A percentile compares a stretch with the other conserved stretches of the same genome.
Evolutionary conservation across 78 protist genomes (phyloP).

Genomic region (Planoprotostelium fungivorum): DNA sequence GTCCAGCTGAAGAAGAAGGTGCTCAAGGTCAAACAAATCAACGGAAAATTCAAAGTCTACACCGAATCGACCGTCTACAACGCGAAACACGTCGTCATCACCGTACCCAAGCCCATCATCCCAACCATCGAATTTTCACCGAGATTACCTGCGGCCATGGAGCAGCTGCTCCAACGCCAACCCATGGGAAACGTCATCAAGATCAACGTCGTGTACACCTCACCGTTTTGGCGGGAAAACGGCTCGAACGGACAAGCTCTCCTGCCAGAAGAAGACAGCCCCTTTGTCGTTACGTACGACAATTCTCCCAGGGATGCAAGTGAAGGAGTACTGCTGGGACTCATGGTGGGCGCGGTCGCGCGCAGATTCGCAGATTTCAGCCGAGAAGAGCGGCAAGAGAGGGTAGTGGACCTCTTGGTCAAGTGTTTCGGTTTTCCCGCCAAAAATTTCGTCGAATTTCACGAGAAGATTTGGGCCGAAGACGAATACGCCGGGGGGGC

Average conservation of each 20-base stretch:
- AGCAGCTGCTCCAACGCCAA: slow-evolving; percentile 43
- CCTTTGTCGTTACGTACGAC: slow-evolving; percentile 52
- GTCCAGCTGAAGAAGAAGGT: background rate
- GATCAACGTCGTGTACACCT: slow-evolving; percentile 44
- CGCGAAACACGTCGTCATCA: slow-evolving; percentile 25
- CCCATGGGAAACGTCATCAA: slow-evolving; percentile 64
- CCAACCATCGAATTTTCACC: slow-evolving; percentile 49
- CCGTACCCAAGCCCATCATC: slow-evolving; percentile 49
- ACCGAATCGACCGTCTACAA: slow-evolving; percentile 16
- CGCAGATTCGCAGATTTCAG: slow-evolving; percentile 27
- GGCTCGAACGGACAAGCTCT: slow-evolving; percentile 55
- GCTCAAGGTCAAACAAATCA: slow-evolving; percentile 18
- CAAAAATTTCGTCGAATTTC: slow-evolving; percentile 13
- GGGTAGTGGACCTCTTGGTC: slow-evolving; percentile 40
- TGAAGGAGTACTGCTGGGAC: slow-evolving; percentile 41
- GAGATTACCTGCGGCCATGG: slow-evolving; percentile 29
- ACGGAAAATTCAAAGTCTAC: slow-evolving; percentile 7
- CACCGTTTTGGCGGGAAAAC: slow-evolving; percentile 65
- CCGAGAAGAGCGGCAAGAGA: slow-evolving; percentile 47
- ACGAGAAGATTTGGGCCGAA: slow-evolving; percentile 46
- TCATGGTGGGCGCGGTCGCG: slow-evolving; percentile 40
- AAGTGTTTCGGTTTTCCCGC: slow-evolving; percentile 55
- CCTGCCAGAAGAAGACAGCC: slow-evolving; percentile 30
- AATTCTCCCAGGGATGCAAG: slow-evolving; percentile 44
- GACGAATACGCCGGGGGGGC: slow-evolving; percentile 55